Conservation (phyloP, 1,284 basidiomycete genomes). For the Taiwanofungus camphoratus region DNA sequence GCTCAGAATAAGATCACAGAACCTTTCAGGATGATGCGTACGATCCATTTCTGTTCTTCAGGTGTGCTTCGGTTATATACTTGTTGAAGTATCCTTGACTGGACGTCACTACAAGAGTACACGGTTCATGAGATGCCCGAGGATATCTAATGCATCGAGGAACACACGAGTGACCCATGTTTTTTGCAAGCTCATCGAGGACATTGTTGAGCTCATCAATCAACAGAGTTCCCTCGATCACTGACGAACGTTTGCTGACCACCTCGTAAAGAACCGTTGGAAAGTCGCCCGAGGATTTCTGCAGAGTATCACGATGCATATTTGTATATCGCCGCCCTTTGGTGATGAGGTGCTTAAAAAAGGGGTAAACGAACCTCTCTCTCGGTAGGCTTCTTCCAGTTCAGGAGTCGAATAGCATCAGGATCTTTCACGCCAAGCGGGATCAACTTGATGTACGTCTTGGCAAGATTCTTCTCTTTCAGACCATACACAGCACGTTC, state of each 20-base stretch:
- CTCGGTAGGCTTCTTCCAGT: conserved; percentile 87
- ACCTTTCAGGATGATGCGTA: conserved; percentile 92
- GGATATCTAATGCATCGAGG: neutral
- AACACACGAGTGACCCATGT: conserved; percentile 61
- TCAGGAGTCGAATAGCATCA: conserved; percentile 73
- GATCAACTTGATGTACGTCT: conserved; percentile 84
- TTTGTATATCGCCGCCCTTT: no score
- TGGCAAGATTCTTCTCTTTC: conserved; percentile 89
- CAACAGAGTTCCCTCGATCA: conserved; percentile 69
- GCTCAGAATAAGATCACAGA: neutral
- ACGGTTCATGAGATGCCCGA: neutral
- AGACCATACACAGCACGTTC: conserved; percentile 86
- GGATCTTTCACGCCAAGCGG: conserved; percentile 74
- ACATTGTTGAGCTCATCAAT: conserved; percentile 77
- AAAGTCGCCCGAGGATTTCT: conserved; percentile 80
- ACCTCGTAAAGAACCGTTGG: conserved; percentile 81
- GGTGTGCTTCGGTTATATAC: conserved; percentile 77
- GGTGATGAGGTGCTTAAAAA: no score
- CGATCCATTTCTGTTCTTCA: conserved; percentile 87
- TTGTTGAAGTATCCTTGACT: conserved; percentile 68
- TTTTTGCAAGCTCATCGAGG: conserved; percentile 70
- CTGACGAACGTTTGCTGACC: conserved; percentile 77
- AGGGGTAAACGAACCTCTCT: conserved; percentile 42
- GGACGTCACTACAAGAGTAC: conserved; percentile 51
- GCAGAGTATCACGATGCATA: conserved; percentile 3